Evolutionary conservation across 2,329 filamentous ascomycete genomes (phyloP).

Genomic region (Penicillium corylophilum): DNA sequence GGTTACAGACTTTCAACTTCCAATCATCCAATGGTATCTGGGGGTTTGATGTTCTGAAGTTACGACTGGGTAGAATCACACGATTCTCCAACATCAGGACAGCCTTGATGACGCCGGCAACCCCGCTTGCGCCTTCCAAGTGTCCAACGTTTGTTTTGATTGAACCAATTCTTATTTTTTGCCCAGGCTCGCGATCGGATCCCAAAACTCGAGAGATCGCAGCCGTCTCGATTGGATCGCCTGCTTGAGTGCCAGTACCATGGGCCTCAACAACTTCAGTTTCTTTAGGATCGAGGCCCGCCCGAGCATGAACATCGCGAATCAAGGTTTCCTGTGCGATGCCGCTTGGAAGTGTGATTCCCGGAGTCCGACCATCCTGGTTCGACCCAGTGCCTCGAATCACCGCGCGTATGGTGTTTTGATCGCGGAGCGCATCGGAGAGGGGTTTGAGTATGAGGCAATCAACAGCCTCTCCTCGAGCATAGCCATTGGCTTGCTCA

Average conservation of each 20-base stretch:
- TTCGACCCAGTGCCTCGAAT: conserved; percentile 45
- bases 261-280: conserved; percentile 20
- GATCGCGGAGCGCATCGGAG: conserved; percentile 41
- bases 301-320: conserved; percentile 7
- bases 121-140: conserved; percentile 26
- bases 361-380: conserved; percentile 47
- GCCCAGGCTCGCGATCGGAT: conserved; percentile 4
- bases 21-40: conserved; percentile 37
- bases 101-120: conserved; percentile 41
- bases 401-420: conserved; percentile 45
- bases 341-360: conserved; percentile 45
- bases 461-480: conserved; percentile 47
- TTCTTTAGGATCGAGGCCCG: conserved; percentile 16
- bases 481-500: conserved; percentile 46
- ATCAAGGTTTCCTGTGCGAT: conserved; percentile 12
- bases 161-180: conserved; percentile 22
- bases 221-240: conserved; percentile 17
- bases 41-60: conserved; percentile 42
- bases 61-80: conserved; percentile 45
- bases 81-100: conserved; percentile 46
- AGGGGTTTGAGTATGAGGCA: conserved; percentile 46
- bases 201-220: conserved; percentile 1
- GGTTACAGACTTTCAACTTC: conserved; percentile 32
- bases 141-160: conserved; percentile 30
- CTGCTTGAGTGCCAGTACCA: conserved; percentile 18